Percentiles rank a stretch among this genome's conserved stretches.
These are phyloP conservation scores for Volvariella surrecta DNA, from an alignment of 1,284 basidiomycete genomes.

Conservation along the genomic window DNA sequence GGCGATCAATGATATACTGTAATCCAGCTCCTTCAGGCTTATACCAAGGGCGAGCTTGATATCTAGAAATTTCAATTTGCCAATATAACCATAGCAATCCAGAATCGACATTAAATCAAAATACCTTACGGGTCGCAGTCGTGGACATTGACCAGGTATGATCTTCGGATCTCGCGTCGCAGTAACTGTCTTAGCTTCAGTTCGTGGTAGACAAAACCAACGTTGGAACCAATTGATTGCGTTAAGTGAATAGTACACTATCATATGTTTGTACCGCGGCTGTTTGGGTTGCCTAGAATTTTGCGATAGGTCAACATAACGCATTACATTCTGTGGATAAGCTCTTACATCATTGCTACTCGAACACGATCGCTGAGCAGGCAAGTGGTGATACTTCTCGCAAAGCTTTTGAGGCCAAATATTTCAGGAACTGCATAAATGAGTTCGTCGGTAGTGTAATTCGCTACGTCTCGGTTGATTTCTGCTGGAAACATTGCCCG, in stretches of 20 bases:
- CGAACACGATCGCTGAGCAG: slow-evolving; percentile 30
- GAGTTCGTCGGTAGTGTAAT: slow-evolving; percentile 28
- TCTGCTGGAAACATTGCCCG: slow-evolving; percentile 29
- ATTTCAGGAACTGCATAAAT: slow-evolving; percentile 25
- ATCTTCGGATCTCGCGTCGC: slow-evolving; percentile 14
- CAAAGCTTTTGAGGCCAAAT: slow-evolving; percentile 27
- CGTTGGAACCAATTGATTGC: slow-evolving; percentile 20
- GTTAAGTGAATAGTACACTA: slow-evolving; percentile 16
- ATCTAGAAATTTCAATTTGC: slow-evolving; percentile 17
- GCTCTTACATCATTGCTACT: slow-evolving; percentile 34
- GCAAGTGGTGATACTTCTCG: slow-evolving; percentile 20
- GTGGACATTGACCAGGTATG: slow-evolving; percentile 14
- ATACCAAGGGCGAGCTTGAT: slow-evolving; percentile 32
- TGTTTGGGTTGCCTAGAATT: slow-evolving; percentile 28
- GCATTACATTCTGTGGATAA: no score
- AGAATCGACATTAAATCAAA: slow-evolving; percentile 1
- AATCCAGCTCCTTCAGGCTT: slow-evolving; percentile 24
- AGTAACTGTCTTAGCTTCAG: slow-evolving; percentile 13
- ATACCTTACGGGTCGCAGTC: slow-evolving; percentile 22
- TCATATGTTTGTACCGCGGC: slow-evolving; percentile 19
- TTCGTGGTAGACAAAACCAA: slow-evolving; percentile 28
- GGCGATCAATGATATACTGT: slow-evolving; percentile 16
- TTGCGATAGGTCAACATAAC: background rate
- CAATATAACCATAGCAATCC: slow-evolving; percentile 1
- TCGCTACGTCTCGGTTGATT: slow-evolving; percentile 28